phyloP scores from a whole-genome alignment of 2,329 filamentous ascomycete species.

The Emmonsia crescens region DNA sequence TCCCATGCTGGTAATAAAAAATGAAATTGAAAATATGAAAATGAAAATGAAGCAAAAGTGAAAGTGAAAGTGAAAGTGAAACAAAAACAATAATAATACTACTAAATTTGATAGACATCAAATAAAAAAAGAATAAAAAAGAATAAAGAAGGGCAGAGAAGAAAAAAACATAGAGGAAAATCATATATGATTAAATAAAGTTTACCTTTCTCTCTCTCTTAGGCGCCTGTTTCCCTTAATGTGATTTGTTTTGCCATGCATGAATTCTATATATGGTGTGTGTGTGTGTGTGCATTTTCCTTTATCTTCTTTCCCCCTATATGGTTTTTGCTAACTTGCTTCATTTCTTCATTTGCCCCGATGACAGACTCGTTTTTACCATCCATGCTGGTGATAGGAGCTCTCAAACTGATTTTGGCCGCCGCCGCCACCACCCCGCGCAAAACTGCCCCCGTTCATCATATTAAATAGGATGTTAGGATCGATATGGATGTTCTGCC shows the following conservation, averaged over 20 bases:
- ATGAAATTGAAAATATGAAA: too few relatives aligned
- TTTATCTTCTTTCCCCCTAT: not conserved
- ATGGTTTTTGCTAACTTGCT: not conserved
- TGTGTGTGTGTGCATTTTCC: not conserved
- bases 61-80: too few relatives aligned
- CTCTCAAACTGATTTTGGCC: slow-evolving; percentile 35
- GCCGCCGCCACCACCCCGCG: slow-evolving; percentile 35
- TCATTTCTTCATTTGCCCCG: not conserved
- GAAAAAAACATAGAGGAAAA: not conserved
- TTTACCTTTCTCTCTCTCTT: not conserved
- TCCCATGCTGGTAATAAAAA: too few relatives aligned
- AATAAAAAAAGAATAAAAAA: not conserved
- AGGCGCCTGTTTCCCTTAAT: not conserved
- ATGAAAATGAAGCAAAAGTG: too few relatives aligned
- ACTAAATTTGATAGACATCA: not conserved
- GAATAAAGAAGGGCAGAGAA: not conserved
- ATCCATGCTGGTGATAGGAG: not conserved
- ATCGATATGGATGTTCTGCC: slow-evolving; percentile 47
- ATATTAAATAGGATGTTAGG: slow-evolving; percentile 73
- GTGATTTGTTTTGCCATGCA: not conserved
- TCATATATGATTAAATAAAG: not conserved
- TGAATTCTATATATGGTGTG: not conserved
- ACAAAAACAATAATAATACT: too few relatives aligned
- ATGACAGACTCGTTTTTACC: not conserved
- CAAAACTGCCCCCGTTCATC: slow-evolving; percentile 55